Conservation (phyloP, 2,329 filamentous ascomycete genomes). For the Simplicillium aogashimaense region DNA sequence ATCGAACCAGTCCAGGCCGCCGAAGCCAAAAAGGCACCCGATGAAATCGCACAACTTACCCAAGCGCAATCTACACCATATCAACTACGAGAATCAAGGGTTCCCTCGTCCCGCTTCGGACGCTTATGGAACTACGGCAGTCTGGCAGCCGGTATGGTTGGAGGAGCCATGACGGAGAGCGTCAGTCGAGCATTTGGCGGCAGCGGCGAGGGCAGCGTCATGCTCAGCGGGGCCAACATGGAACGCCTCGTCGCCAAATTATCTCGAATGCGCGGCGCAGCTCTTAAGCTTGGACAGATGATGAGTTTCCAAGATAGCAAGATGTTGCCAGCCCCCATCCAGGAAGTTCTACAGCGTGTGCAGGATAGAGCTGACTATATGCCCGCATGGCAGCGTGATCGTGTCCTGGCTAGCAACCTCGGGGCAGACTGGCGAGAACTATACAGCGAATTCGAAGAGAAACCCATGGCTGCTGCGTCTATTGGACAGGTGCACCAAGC, state of each 20-base stretch:
- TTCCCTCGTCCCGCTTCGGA: slow-evolving; percentile 79
- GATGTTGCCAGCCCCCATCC: slow-evolving; percentile 79
- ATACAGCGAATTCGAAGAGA: slow-evolving; percentile 78
- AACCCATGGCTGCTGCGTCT: slow-evolving; percentile 87
- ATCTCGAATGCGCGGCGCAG: slow-evolving; percentile 91
- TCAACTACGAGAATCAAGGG: slow-evolving; percentile 75
- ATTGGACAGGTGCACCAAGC: slow-evolving; percentile 95
- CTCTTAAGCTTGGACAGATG: slow-evolving; percentile 96
- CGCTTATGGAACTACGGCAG: slow-evolving; percentile 93
- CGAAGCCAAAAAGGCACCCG: background rate
- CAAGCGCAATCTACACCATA: slow-evolving; percentile 32
- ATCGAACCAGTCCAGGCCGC: background rate
- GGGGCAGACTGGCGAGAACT: slow-evolving; percentile 77
- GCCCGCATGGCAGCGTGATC: slow-evolving; percentile 85
- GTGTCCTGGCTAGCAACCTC: slow-evolving; percentile 69
- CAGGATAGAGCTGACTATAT: slow-evolving; percentile 98
- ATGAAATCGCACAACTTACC: slow-evolving; percentile 10
- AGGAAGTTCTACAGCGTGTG: slow-evolving; percentile 83
- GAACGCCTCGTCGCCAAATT: slow-evolving; percentile 87
- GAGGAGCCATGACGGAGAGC: slow-evolving; percentile 79
- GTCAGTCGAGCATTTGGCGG: slow-evolving; percentile 71
- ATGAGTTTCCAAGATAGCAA: slow-evolving; percentile 97
- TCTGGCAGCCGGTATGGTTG: slow-evolving; percentile 88
- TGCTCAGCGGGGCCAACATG: slow-evolving; percentile 85
- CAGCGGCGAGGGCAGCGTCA: slow-evolving; percentile 59